Percentiles rank a stretch among this genome's conserved stretches.
Conservation (phyloP, 768 basidiomycete species). For the Termitomyces sp. region DNA sequence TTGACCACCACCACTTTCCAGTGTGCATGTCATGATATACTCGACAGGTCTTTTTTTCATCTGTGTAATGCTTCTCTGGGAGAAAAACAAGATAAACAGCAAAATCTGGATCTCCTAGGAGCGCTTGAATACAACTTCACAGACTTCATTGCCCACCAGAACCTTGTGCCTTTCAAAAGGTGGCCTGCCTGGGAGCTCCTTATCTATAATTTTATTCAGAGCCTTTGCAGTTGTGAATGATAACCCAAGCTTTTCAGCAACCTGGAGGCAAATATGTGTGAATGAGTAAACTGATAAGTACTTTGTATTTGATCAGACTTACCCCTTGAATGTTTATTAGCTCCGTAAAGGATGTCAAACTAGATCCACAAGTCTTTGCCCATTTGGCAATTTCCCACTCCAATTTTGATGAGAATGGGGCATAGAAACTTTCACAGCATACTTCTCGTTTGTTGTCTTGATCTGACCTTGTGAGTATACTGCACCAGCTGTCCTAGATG, state of each 20-base stretch:
- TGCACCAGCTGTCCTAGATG: neutral
- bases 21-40: too few species aligned
- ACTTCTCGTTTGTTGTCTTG: neutral
- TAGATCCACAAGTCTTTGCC: slow-evolving; percentile 31
- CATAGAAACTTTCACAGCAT: slow-evolving; percentile 11
- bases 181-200: too few species aligned
- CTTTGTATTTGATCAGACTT: too few species aligned
- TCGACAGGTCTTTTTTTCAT: slow-evolving; percentile 23
- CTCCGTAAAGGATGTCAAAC: slow-evolving; percentile 34
- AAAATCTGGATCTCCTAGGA: too few species aligned
- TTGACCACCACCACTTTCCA: slow-evolving; percentile 49
- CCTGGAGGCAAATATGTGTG: too few species aligned
- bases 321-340: slow-evolving; percentile 36
- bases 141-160: too few species aligned
- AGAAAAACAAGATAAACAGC: slow-evolving; percentile 23
- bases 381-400: slow-evolving; percentile 39
- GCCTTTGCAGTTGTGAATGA: too few species aligned
- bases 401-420: slow-evolving; percentile 29
- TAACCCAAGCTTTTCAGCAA: too few species aligned
- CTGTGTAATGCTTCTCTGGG: slow-evolving; percentile 35
- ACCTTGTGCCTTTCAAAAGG: too few species aligned
- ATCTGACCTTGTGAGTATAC: neutral
- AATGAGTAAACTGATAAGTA: too few species aligned
- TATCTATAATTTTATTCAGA: too few species aligned
- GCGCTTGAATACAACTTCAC: too few species aligned